A percentile compares a stretch with the other conserved stretches of the same genome.
Conservation (phyloP, 2,329 filamentous ascomycete species). For the Sporothrix mexicana region DNA sequence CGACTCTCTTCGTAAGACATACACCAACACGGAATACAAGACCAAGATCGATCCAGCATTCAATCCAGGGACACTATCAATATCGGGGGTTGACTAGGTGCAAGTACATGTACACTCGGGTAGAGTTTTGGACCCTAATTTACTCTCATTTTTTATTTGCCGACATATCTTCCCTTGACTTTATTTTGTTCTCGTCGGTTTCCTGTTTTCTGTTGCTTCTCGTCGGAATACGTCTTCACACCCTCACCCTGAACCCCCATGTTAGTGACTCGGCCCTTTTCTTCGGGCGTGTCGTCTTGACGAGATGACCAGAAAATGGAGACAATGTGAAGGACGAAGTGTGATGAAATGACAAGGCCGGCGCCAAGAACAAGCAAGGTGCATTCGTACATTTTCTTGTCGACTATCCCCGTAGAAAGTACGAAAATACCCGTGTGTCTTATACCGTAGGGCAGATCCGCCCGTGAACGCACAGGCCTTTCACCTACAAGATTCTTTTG, state of each 20-base stretch:
- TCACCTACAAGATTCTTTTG: no score
- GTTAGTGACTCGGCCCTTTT: conserved; percentile 13
- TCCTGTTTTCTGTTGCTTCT: conserved; percentile 5
- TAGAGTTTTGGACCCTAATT: not conserved
- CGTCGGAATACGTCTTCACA: not conserved
- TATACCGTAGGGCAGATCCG: not conserved
- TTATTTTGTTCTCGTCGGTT: not conserved
- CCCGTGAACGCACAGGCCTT: not conserved
- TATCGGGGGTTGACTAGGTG: not conserved
- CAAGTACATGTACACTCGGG: not conserved
- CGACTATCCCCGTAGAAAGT: not conserved
- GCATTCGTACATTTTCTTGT: conserved; percentile 18
- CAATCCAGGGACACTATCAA: no score
- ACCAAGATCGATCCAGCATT: no score
- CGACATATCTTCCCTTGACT: not conserved
- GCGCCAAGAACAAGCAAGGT: conserved; percentile 15
- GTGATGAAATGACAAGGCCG: not conserved
- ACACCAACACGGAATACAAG: no score
- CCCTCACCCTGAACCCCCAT: not conserved
- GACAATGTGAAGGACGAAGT: not conserved
- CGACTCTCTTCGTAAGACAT: not conserved
- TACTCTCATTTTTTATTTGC: not conserved
- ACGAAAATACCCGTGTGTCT: conserved; percentile 5
- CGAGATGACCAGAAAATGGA: not conserved
- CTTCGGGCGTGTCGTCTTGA: not conserved